Evolutionary conservation across 805 yeast genomes (phyloP).

Genomic region (Pichia heedii): DNA sequence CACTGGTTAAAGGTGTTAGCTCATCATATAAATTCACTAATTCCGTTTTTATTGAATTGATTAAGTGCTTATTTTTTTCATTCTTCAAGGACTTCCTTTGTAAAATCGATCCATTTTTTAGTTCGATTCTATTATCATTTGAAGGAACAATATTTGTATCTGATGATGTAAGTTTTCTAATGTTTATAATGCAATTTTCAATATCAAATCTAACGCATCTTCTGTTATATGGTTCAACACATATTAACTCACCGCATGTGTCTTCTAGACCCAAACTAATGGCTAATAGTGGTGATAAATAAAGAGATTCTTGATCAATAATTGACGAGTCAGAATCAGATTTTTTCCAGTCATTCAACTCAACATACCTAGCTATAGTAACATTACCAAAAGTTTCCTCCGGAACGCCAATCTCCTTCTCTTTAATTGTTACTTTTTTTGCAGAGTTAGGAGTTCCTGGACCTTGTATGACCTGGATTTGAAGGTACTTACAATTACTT

Average conservation of each 20-base stretch:
- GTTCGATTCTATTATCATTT: neutral
- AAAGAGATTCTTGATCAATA: neutral
- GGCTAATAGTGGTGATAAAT: conserved; percentile 28
- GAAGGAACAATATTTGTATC: conserved; percentile 14
- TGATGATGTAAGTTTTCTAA: conserved; percentile 49
- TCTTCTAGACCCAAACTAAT: conserved; percentile 45
- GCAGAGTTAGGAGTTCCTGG: conserved; percentile 32
- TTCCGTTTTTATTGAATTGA: conserved; percentile 13
- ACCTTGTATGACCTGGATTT: conserved; percentile 44
- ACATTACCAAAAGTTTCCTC: conserved; percentile 7
- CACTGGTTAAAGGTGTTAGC: conserved; percentile 36
- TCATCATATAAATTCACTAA: conserved; percentile 5
- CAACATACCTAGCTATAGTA: conserved; percentile 9
- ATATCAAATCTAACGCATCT: conserved; percentile 5
- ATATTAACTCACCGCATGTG: conserved; percentile 44
- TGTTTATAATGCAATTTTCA: conserved; percentile 4
- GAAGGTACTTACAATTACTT: conserved; percentile 34
- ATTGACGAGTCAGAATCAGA: neutral
- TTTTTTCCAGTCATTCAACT: conserved; percentile 1
- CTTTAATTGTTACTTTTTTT: conserved; percentile 7
- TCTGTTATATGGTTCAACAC: conserved; percentile 30
- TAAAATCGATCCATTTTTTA: conserved; percentile 1
- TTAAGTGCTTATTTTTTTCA: conserved; percentile 12
- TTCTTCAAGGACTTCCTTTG: conserved; percentile 16
- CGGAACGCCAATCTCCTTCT: conserved; percentile 10